Conservation (phyloP, 116 monocot species). For the Zostera marina region DNA sequence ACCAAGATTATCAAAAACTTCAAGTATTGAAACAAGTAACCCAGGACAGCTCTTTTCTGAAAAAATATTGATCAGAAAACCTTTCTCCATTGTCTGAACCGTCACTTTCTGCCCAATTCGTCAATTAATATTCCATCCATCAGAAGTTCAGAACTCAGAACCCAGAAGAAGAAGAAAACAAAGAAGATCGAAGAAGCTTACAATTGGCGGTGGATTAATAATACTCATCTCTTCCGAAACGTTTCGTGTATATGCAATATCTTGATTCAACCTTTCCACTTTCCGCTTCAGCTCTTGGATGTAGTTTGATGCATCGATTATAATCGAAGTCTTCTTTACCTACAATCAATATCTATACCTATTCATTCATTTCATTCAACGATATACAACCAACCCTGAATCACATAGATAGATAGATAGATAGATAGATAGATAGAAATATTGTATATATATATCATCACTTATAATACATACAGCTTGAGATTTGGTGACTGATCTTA, state of each 20-base stretch:
- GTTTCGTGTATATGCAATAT: slow-evolving; percentile 1
- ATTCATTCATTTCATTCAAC: too few relatives aligned
- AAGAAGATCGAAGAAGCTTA: neutral
- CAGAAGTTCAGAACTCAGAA: neutral
- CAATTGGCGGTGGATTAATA: slow-evolving; percentile 7
- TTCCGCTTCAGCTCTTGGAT: slow-evolving; percentile 20
- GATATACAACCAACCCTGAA: too few relatives aligned
- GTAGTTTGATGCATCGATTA: slow-evolving; percentile 16
- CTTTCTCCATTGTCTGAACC: slow-evolving; percentile 60
- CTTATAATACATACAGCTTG: too few relatives aligned
- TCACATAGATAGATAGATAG: too few relatives aligned
- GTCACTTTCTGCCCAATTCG: slow-evolving; percentile 49
- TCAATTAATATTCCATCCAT: neutral
- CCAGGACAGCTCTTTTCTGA: slow-evolving; percentile 47
- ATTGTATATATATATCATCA: neutral
- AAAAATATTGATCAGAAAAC: slow-evolving; percentile 55
- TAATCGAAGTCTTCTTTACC: slow-evolving; percentile 15
- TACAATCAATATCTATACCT: too few relatives aligned
- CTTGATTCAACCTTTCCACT: slow-evolving; percentile 14
- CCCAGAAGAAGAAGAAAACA: neutral
- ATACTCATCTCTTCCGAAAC: neutral
- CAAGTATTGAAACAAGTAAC: slow-evolving; percentile 61
- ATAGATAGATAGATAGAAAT: too few relatives aligned
- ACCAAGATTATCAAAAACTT: slow-evolving; percentile 64
- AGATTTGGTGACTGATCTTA: slow-evolving; percentile 70